A percentile compares a stretch with the other conserved stretches of the same genome.
phyloP scores from a whole-genome alignment of 257 asterid genomes.

The Plectranthus barbatus region DNA sequence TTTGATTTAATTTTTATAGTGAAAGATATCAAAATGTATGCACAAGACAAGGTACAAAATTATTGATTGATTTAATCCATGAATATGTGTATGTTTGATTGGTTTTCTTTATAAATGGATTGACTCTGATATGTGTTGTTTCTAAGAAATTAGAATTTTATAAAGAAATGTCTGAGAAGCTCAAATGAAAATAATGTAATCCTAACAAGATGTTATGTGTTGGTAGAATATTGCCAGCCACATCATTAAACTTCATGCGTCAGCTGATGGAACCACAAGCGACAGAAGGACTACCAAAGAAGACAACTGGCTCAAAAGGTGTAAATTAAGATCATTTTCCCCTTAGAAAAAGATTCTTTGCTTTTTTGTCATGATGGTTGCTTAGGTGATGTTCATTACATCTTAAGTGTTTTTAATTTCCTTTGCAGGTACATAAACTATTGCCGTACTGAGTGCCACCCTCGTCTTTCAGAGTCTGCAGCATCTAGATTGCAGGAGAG shows the following conservation, averaged over 20 bases:
- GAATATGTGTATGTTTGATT: background rate
- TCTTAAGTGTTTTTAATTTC: constrained; percentile 21
- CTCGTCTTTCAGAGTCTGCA: constrained; percentile 94
- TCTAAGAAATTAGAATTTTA: background rate
- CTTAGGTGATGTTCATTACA: background rate
- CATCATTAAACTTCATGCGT: constrained; percentile 83
- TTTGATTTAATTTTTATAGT: constrained; percentile 91
- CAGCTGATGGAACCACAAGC: constrained; percentile 62
- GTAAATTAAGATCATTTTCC: background rate
- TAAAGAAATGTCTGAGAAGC: background rate
- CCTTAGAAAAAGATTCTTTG: too few relatives aligned
- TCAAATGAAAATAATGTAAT: constrained; percentile 8
- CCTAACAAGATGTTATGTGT: constrained; percentile 17
- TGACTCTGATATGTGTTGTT: background rate
- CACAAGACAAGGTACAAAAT: constrained; percentile 86
- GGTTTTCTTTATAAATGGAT: background rate
- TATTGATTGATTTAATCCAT: background rate
- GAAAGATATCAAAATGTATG: constrained; percentile 78
- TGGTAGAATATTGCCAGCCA: constrained; percentile 86
- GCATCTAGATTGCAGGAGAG: constrained; percentile 78
- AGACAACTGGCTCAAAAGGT: constrained; percentile 97
- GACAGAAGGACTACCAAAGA: constrained; percentile 61
- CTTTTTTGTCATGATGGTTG: background rate
- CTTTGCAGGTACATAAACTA: constrained; percentile 77
- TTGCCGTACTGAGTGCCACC: constrained; percentile 76